These are phyloP conservation scores for Hypoxylon fragiforme DNA, from an alignment of 495 filamentous ascomycete genomes.

Conservation along the genomic window DNA sequence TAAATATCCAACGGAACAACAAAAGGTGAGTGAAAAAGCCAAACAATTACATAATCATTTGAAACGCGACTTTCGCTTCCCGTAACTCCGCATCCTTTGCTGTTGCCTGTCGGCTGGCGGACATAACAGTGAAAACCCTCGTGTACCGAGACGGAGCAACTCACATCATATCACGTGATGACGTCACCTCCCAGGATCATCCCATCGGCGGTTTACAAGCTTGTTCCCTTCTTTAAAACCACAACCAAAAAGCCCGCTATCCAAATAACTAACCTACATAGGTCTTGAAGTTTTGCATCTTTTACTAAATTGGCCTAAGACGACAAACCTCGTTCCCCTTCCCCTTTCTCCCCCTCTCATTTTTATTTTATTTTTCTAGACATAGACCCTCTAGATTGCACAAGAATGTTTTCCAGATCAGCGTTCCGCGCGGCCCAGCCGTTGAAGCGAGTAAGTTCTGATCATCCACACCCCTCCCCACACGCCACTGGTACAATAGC, in stretches of 20 bases:
- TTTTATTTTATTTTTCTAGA: no score
- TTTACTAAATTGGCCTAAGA: slow-evolving; percentile 11
- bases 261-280: background rate
- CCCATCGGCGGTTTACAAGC: slow-evolving; percentile 23
- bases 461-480: no score
- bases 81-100: no score
- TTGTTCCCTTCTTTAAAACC: slow-evolving; percentile 13
- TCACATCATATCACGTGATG: slow-evolving; percentile 34
- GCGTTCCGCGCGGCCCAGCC: slow-evolving; percentile 50
- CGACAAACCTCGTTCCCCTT: background rate
- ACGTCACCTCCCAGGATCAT: slow-evolving; percentile 29
- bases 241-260: background rate
- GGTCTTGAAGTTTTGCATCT: slow-evolving; percentile 4
- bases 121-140: no score
- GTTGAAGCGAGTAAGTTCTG: slow-evolving; percentile 48
- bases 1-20: no score
- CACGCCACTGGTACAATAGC: slow-evolving; percentile 12
- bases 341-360: no score
- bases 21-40: no score
- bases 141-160: no score
- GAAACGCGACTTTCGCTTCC: no score
- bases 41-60: no score
- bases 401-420: slow-evolving; percentile 52
- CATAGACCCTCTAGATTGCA: no score
- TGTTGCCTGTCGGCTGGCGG: no score